A percentile compares a stretch with the other conserved stretches of the same genome.
These are phyloP conservation scores for Colletotrichum brevisporum DNA, from an alignment of 2,329 filamentous ascomycete genomes.

Conservation along the genomic window DNA sequence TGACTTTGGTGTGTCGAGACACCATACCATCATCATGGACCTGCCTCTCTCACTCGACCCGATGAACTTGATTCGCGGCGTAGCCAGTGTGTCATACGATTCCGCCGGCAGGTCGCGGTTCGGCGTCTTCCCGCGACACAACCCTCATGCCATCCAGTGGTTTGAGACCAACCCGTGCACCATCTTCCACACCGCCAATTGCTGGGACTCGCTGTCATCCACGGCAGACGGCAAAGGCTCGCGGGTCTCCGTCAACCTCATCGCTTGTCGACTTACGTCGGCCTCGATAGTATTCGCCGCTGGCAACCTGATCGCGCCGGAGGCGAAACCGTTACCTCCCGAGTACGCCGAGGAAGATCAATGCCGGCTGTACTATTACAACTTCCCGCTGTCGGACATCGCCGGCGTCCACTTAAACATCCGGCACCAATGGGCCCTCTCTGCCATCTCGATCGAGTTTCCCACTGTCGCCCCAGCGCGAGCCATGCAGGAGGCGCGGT, in stretches of 20 bases:
- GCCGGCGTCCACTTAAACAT: constrained; percentile 55
- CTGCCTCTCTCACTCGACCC: constrained; percentile 77
- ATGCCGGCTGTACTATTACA: constrained; percentile 79
- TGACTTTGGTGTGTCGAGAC: constrained; percentile 77
- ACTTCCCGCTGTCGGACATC: constrained; percentile 62
- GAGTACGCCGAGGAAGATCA: constrained; percentile 71
- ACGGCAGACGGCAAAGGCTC: constrained; percentile 28
- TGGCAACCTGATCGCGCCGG: constrained; percentile 72
- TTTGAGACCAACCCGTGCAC: constrained; percentile 77
- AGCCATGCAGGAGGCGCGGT: constrained; percentile 71
- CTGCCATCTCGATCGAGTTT: constrained; percentile 78
- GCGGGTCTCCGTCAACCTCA: constrained; percentile 67
- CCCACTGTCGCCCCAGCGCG: constrained; percentile 69
- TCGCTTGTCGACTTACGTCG: constrained; percentile 77
- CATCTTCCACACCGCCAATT: constrained; percentile 81
- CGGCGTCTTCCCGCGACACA: constrained; percentile 75
- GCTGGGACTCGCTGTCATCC: constrained; percentile 68
- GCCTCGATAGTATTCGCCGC: constrained; percentile 75
- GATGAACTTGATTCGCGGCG: constrained; percentile 69
- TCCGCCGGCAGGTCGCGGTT: constrained; percentile 71
- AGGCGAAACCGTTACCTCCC: constrained; percentile 46
- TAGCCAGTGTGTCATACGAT: constrained; percentile 73
- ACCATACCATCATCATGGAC: constrained; percentile 77
- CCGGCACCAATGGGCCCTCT: constrained; percentile 74
- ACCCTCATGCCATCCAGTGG: constrained; percentile 72